phyloP scores from a whole-genome alignment of 495 filamentous ascomycete genomes.

The Pyronema omphalodes region DNA sequence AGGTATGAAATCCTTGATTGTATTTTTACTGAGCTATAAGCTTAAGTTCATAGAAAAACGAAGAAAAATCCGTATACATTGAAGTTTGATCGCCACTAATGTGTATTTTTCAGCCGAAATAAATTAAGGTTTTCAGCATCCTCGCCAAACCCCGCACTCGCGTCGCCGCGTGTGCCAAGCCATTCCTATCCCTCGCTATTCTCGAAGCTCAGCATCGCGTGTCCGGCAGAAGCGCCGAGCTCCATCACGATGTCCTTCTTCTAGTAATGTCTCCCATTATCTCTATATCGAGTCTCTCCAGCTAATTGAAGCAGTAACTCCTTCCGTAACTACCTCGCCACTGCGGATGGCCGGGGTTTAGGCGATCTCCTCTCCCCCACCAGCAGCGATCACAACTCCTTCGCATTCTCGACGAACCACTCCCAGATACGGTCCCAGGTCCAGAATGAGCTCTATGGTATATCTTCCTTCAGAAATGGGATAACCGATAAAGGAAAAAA shows the following conservation, averaged over 20 bases:
- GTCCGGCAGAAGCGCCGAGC: neutral
- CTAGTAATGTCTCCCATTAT: slow-evolving; percentile 9
- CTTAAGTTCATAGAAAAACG: no score
- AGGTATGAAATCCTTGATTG: no score
- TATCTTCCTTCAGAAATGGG: slow-evolving; percentile 21
- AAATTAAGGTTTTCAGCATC: no score
- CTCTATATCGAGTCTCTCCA: neutral
- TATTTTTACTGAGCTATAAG: no score
- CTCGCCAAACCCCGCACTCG: neutral
- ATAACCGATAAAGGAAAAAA: slow-evolving; percentile 25
- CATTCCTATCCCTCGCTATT: neutral
- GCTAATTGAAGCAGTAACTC: slow-evolving; percentile 13
- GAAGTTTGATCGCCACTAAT: no score
- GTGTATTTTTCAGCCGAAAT: no score
- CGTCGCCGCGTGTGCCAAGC: slow-evolving; percentile 4
- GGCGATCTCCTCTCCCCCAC: slow-evolving; percentile 15
- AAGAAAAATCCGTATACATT: no score
- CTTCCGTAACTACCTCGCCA: slow-evolving; percentile 16
- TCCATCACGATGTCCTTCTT: slow-evolving; percentile 13
- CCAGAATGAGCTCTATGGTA: slow-evolving; percentile 35
- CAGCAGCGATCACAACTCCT: slow-evolving; percentile 24
- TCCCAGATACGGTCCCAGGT: slow-evolving; percentile 44
- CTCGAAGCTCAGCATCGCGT: neutral
- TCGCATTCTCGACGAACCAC: slow-evolving; percentile 41
- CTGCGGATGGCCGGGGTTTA: slow-evolving; percentile 14